Conservation (phyloP, 345 rosid genomes). For the Luvunga scandens region DNA sequence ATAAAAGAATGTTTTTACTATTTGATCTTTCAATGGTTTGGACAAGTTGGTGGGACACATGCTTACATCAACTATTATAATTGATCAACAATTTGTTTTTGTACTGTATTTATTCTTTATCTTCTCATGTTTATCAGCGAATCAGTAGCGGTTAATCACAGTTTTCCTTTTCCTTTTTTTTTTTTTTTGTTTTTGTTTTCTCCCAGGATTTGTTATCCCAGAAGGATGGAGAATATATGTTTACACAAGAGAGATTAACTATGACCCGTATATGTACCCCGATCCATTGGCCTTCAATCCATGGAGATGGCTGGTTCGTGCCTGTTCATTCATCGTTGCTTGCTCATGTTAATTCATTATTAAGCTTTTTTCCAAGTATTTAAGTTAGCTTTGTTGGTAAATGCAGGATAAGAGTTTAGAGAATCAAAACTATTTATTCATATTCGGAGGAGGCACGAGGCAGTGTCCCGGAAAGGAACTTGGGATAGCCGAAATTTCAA, state of each 20-base stretch:
- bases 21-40: neutral
- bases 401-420: slow-evolving; percentile 69
- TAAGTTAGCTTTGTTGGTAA: neutral
- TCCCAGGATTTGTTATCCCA: slow-evolving; percentile 72
- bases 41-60: neutral
- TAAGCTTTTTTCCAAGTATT: no score
- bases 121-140: neutral
- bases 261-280: slow-evolving; percentile 57
- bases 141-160: neutral
- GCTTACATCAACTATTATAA: neutral
- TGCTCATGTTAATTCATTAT: neutral
- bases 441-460: slow-evolving; percentile 91
- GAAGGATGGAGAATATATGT: slow-evolving; percentile 96
- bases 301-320: slow-evolving; percentile 89
- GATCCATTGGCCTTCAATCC: slow-evolving; percentile 84
- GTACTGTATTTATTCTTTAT: neutral
- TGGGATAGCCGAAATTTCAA: slow-evolving; percentile 84
- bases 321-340: neutral
- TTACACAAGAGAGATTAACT: slow-evolving; percentile 79
- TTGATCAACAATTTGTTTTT: neutral
- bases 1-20: slow-evolving; percentile 11
- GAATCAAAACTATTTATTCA: slow-evolving; percentile 47
- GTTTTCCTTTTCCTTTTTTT: neutral
- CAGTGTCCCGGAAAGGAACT: slow-evolving; percentile 94
- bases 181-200: slow-evolving; percentile 2